A percentile compares a stretch with the other conserved stretches of the same genome.
These are phyloP conservation scores for Solanum phureja DNA, from an alignment of 257 asterid genomes.

Conservation along the genomic window DNA sequence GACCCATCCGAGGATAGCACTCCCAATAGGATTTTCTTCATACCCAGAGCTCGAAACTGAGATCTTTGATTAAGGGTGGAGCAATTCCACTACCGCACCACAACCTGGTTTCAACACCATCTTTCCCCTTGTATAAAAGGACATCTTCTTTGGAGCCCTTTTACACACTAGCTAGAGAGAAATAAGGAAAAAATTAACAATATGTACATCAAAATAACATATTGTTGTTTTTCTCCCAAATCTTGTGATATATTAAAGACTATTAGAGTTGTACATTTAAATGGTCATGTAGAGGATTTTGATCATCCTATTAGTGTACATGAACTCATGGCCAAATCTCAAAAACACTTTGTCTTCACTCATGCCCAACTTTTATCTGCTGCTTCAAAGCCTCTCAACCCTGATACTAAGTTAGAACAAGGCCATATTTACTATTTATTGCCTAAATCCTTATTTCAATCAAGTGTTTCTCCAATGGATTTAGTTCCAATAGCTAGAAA, in stretches of 20 bases:
- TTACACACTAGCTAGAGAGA: background rate
- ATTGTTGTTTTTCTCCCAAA: background rate
- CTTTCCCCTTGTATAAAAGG: background rate
- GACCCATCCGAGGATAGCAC: accelerated
- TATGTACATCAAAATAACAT: background rate
- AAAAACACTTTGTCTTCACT: constrained; percentile 32
- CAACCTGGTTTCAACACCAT: background rate
- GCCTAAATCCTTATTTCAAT: constrained; percentile 29
- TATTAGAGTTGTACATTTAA: constrained; percentile 28
- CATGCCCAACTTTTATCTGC: constrained; percentile 29
- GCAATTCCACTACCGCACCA: background rate
- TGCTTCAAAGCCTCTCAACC: constrained; percentile 24
- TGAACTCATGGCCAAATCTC: constrained; percentile 25
- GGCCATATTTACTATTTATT: constrained; percentile 40
- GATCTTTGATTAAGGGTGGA: accelerated
- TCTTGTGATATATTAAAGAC: background rate
- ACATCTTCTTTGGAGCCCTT: background rate
- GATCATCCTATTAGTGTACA: constrained; percentile 29
- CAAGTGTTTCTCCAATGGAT: constrained; percentile 37
- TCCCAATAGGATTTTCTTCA: accelerated
- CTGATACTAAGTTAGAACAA: constrained; percentile 19
- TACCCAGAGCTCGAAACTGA: accelerated
- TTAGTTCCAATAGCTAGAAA: constrained; percentile 36
- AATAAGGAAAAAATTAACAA: background rate
- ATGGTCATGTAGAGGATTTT: constrained; percentile 34